Evolutionary conservation across 768 basidiomycete genomes (phyloP).

Genomic region (Collybia mongolica): DNA sequence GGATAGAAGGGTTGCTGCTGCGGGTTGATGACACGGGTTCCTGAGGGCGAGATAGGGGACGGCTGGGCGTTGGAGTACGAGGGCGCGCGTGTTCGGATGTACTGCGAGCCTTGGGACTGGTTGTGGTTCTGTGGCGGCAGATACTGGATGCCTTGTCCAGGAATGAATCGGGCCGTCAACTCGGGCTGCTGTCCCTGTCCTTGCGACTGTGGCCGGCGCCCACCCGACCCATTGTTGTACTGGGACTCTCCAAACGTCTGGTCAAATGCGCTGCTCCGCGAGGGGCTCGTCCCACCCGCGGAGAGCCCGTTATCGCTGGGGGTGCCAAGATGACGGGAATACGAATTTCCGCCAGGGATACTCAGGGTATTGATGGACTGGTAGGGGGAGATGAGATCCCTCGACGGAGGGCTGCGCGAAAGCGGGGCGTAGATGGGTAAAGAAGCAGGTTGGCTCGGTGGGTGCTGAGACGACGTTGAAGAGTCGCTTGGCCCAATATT

Average conservation of each 20-base stretch:
- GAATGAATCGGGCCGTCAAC: constrained; percentile 59
- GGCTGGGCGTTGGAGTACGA: constrained; percentile 38
- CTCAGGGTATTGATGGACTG: constrained; percentile 56
- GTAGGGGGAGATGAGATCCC: constrained; percentile 53
- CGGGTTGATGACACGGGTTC: constrained; percentile 37
- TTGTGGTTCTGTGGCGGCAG: constrained; percentile 15
- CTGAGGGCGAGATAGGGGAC: constrained; percentile 60
- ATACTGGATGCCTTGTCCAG: constrained; percentile 40
- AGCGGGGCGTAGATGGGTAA: constrained; percentile 74
- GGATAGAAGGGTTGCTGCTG: constrained; percentile 47
- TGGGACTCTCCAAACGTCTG: constrained; percentile 41
- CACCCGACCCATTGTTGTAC: constrained; percentile 26
- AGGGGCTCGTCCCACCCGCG: constrained; percentile 47
- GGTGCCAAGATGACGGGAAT: constrained; percentile 52
- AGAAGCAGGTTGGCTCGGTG: constrained; percentile 70
- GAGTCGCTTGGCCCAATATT: constrained; percentile 48
- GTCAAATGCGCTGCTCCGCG: constrained; percentile 42
- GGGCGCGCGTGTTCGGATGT: constrained; percentile 38
- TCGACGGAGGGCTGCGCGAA: constrained; percentile 58
- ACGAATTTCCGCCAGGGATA: constrained; percentile 45
- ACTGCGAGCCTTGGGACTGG: constrained; percentile 19
- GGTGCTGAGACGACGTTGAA: constrained; percentile 45
- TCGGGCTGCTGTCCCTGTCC: constrained; percentile 29
- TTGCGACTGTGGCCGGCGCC: constrained; percentile 20
- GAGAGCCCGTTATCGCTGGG: constrained; percentile 64